Evolutionary conservation across 2,329 filamentous ascomycete genomes (phyloP).

Genomic region (Periconia macrospinosa): DNA sequence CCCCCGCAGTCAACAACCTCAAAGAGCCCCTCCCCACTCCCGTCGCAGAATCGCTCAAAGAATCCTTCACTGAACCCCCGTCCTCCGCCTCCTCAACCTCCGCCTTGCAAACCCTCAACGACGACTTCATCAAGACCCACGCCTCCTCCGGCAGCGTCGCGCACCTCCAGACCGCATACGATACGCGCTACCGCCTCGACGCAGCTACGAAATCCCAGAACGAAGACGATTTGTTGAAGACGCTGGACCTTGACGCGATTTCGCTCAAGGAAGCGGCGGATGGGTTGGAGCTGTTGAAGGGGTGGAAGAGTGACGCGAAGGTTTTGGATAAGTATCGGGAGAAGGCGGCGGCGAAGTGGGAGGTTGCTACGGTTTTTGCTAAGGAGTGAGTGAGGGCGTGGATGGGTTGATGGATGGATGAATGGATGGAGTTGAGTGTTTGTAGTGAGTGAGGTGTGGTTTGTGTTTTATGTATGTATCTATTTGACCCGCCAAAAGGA

Average conservation of each 20-base stretch:
- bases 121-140: constrained; percentile 65
- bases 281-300: constrained; percentile 55
- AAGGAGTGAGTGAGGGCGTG: constrained; percentile 2
- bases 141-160: constrained; percentile 61
- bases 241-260: constrained; percentile 55
- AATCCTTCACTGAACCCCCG: constrained; percentile 65
- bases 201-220: constrained; percentile 57
- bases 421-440: too few species aligned
- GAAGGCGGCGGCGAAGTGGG: constrained; percentile 44
- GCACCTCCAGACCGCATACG: constrained; percentile 67
- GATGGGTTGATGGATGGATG: not conserved
- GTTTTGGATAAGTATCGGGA: constrained; percentile 54
- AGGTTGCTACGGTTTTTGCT: constrained; percentile 41
- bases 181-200: constrained; percentile 61
- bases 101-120: constrained; percentile 63
- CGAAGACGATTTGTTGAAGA: constrained; percentile 65
- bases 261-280: constrained; percentile 60
- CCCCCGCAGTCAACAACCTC: constrained; percentile 25
- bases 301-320: constrained; percentile 54
- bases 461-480: too few species aligned
- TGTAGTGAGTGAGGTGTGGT: too few species aligned
- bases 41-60: constrained; percentile 69
- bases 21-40: constrained; percentile 63
- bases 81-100: constrained; percentile 50
- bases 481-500: too few species aligned